Percentiles rank a stretch among this genome's conserved stretches.
These are phyloP conservation scores for Nannizziopsis barbatae DNA, from an alignment of 2,329 filamentous ascomycete species.

Conservation along the genomic window DNA sequence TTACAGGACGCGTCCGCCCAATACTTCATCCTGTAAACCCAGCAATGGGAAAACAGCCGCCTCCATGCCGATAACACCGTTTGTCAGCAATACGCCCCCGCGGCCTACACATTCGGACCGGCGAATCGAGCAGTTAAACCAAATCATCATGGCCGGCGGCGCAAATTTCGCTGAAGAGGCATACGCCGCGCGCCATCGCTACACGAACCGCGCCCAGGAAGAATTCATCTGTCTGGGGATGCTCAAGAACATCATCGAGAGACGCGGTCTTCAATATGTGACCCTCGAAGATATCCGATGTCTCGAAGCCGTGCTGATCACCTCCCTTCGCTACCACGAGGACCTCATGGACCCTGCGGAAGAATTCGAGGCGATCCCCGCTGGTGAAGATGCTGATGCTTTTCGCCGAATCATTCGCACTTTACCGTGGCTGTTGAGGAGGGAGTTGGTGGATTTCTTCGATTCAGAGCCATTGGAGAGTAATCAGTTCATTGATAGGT, in stretches of 20 bases:
- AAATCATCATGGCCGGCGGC: neutral
- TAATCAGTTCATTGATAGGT: conserved; percentile 4
- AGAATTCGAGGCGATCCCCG: neutral
- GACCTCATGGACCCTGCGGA: neutral
- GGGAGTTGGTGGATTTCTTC: conserved; percentile 3
- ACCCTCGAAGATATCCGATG: conserved; percentile 1
- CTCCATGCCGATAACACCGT: no score
- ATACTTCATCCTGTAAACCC: no score
- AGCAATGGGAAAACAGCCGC: no score
- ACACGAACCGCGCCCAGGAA: conserved; percentile 1
- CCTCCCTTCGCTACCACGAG: conserved; percentile 1
- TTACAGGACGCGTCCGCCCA: no score
- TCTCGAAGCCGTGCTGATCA: conserved; percentile 1
- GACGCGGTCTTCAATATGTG: neutral
- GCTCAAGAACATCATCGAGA: conserved; percentile 8
- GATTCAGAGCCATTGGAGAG: neutral
- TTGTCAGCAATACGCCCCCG: no score
- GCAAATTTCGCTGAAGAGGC: neutral
- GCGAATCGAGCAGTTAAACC: neutral
- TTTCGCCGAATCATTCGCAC: neutral
- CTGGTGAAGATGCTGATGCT: neutral
- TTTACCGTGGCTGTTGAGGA: neutral
- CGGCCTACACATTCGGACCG: neutral
- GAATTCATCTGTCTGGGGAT: conserved; percentile 8
- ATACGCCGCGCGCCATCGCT: neutral